phyloP scores from a whole-genome alignment of 2,329 filamentous ascomycete genomes.

The Trichoderma gracile region DNA sequence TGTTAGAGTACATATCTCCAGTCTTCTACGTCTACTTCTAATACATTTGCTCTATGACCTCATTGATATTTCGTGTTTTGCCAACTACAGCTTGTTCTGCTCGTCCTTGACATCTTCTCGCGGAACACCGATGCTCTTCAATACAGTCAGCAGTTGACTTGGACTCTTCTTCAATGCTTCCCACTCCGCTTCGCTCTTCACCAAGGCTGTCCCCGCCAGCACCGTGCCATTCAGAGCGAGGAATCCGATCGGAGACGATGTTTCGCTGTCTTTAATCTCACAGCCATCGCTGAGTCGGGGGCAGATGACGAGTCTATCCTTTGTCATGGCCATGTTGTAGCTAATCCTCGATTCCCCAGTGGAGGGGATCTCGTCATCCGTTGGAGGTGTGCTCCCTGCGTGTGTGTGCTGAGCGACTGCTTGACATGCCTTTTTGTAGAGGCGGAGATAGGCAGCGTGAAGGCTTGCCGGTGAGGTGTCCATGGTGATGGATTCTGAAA shows the following conservation, averaged over 20 bases:
- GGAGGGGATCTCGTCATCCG: constrained; percentile 31
- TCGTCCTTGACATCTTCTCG: background rate
- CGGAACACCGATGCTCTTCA: constrained; percentile 38
- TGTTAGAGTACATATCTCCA: background rate
- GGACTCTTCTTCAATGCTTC: constrained; percentile 46
- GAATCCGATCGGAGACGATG: constrained; percentile 43
- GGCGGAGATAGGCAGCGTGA: constrained; percentile 46
- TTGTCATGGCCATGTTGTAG: constrained; percentile 65
- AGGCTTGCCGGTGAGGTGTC: constrained; percentile 42
- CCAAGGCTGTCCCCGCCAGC: constrained; percentile 63
- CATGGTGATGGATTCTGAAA: constrained; percentile 43
- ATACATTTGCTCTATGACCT: no score
- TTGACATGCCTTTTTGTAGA: constrained; percentile 49
- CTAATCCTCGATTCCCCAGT: constrained; percentile 55
- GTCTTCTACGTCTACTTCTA: background rate
- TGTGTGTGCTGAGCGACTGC: constrained; percentile 37
- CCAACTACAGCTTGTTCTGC: background rate
- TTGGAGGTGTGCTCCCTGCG: constrained; percentile 1
- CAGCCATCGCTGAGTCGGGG: constrained; percentile 57
- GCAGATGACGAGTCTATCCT: constrained; percentile 53
- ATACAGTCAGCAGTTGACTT: constrained; percentile 28
- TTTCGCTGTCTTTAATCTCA: constrained; percentile 34
- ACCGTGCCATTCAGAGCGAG: constrained; percentile 62
- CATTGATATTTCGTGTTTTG: no score
- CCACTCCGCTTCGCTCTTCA: constrained; percentile 61